A percentile compares a stretch with the other conserved stretches of the same genome.
These are phyloP conservation scores for Trichophyton verrucosum DNA, from an alignment of 2,329 filamentous ascomycete genomes.

Conservation along the genomic window DNA sequence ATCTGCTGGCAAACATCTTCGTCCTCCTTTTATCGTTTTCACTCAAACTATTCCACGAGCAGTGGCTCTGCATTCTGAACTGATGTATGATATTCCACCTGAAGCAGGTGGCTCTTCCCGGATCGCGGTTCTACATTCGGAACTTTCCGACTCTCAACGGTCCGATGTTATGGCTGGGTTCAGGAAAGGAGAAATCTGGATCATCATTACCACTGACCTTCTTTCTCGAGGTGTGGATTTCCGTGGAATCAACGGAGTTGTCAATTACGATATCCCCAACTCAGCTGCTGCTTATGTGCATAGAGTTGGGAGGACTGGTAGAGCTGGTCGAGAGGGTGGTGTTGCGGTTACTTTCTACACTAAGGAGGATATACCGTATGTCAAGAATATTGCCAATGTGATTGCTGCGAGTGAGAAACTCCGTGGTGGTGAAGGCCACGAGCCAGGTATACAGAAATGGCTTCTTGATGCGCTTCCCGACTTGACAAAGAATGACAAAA, in stretches of 20 bases:
- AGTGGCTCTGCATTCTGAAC: constrained; percentile 71
- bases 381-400: constrained; percentile 87
- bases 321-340: constrained; percentile 76
- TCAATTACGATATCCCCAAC: constrained; percentile 96
- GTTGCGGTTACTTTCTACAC: constrained; percentile 91
- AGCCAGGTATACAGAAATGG: constrained; percentile 63
- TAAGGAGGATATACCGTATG: constrained; percentile 78
- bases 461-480: constrained; percentile 75
- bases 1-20: constrained; percentile 41
- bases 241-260: constrained; percentile 83
- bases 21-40: constrained; percentile 87
- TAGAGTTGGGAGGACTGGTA: constrained; percentile 78
- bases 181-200: constrained; percentile 85
- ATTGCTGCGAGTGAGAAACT: constrained; percentile 73
- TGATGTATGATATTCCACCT: constrained; percentile 85
- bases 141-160: constrained; percentile 63
- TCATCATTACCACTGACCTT: constrained; percentile 90
- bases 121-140: constrained; percentile 81
- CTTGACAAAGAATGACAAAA: constrained; percentile 69
- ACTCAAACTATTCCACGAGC: constrained; percentile 91
- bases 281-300: constrained; percentile 85
- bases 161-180: constrained; percentile 78
- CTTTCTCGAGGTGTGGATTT: constrained; percentile 90
- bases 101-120: constrained; percentile 73
- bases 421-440: constrained; percentile 38